phyloP scores from a whole-genome alignment of 2,329 filamentous ascomycete species.

The Chaetomium strumarium region DNA sequence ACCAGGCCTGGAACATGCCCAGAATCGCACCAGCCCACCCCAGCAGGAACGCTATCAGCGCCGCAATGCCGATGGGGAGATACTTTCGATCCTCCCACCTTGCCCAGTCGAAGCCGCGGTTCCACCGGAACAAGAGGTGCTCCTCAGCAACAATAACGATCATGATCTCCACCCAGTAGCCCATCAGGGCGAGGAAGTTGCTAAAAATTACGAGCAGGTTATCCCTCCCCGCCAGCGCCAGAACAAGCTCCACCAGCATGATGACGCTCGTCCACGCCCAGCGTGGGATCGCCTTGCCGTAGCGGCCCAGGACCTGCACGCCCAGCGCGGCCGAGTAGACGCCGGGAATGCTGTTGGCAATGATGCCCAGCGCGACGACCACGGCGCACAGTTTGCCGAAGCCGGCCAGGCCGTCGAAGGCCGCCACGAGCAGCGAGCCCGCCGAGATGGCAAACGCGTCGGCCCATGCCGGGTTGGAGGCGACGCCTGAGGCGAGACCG shows the following conservation, averaged over 20 bases:
- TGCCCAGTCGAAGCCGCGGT: conserved; percentile 51
- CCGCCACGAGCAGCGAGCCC: conserved; percentile 59
- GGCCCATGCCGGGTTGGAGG: conserved; percentile 46
- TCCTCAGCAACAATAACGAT: conserved; percentile 57
- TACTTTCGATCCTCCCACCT: conserved; percentile 54
- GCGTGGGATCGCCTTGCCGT: conserved; percentile 52
- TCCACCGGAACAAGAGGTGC: conserved; percentile 54
- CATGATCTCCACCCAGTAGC: conserved; percentile 64
- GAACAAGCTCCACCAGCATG: conserved; percentile 57
- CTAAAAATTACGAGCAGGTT: conserved; percentile 59
- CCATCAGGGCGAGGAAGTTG: conserved; percentile 65
- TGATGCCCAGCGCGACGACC: conserved; percentile 56
- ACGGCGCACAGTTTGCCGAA: conserved; percentile 65
- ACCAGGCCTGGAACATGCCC: conserved; percentile 66
- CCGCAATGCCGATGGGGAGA: conserved; percentile 53
- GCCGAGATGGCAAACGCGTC: conserved; percentile 52
- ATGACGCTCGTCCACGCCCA: conserved; percentile 59
- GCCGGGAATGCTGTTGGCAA: conserved; percentile 60
- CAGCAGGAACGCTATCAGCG: conserved; percentile 54
- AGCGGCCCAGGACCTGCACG: conserved; percentile 59
- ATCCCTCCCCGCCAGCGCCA: conserved; percentile 56
- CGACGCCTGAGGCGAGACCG: conserved; percentile 54
- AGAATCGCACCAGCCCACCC: conserved; percentile 36
- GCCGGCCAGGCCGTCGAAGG: conserved; percentile 49
- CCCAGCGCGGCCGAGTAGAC: conserved; percentile 62